Base-by-base conservation (phyloP, 768 basidiomycete species). In the Lactarius akahatsu region DNA sequence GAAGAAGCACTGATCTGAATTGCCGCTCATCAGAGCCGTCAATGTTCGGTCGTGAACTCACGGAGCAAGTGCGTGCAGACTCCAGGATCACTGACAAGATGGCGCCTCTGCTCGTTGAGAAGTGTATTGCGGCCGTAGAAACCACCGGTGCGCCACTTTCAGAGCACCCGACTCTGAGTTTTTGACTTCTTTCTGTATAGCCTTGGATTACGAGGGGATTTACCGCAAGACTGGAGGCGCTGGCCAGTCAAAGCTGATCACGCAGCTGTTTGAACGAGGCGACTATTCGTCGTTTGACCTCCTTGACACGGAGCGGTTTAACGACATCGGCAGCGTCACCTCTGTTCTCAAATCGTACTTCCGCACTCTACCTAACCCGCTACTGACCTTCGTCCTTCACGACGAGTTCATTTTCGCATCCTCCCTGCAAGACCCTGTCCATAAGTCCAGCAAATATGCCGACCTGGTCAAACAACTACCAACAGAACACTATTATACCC, bases 201-300 rank as follows among this genome's bases (percentile, higher is more conserved):
- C 92, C 5, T 83, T 98, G 78, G 94, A 97, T 66, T 95, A 95
- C 73, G 97, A 99, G 76, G 97, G 97, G 13, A 94, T 99, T 69
- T 99, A 99, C 77, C 93, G 97, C 69, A 99, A 99, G 80, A 94
- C 90, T 0, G 97, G 97, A 36, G 97, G 97, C 3, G 88, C 91
- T 34, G 85, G 91, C 2, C 96, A 96, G 72, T 91, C 93, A 41
- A 96, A 96, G 79, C 83, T 83, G 61, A 98, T 99, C 77, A 95
- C 93, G 0, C 92, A 96, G 69, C 81, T 96, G 30, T 99, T 99
- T 72, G 97, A 98, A 73, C 85, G 91, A 57, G 95, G 94, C 62
- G 90, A 96, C 75, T 96, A 97, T 75, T 74, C 81, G 18, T 80
- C 92, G 0, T 98, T 99, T 74, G 94, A 98, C 73, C 84, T 98